phyloP scores from a whole-genome alignment of 768 basidiomycete species.

The Glaciozyma martinii region DNA sequence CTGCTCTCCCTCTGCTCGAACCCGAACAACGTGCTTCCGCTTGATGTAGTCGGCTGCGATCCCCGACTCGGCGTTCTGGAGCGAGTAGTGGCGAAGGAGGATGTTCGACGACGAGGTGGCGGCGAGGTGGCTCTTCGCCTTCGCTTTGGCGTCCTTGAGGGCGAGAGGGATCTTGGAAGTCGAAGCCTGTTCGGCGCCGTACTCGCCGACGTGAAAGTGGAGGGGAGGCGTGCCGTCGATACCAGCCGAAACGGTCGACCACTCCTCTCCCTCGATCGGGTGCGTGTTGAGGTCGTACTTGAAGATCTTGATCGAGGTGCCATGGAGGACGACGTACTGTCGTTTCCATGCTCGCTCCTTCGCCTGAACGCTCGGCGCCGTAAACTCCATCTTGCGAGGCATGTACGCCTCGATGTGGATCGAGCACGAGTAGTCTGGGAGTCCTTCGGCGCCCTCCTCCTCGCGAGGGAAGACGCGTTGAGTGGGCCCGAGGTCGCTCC shows the following conservation, averaged over 20 bases:
- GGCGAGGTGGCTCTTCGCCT: constrained; percentile 23
- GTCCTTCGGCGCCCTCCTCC: constrained; percentile 70
- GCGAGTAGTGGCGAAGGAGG: constrained; percentile 35
- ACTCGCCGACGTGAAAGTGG: constrained; percentile 31
- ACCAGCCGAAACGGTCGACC: constrained; percentile 8
- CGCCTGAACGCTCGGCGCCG: constrained; percentile 70
- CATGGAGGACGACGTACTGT: constrained; percentile 79
- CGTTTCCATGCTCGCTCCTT: constrained; percentile 86
- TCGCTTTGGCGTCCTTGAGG: constrained; percentile 21
- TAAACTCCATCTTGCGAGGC: constrained; percentile 90
- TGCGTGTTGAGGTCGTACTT: constrained; percentile 41
- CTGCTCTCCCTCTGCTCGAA: constrained; percentile 89
- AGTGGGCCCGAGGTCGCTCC: constrained; percentile 38
- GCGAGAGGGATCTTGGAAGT: constrained; percentile 14
- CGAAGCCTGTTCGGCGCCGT: constrained; percentile 6
- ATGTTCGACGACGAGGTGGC: constrained; percentile 21
- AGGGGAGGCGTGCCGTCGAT: constrained; percentile 20
- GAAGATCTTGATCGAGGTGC: constrained; percentile 70
- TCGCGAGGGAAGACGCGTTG: constrained; percentile 42
- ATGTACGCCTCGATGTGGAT: constrained; percentile 72
- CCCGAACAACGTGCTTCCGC: constrained; percentile 83
- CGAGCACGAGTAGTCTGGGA: constrained; percentile 73
- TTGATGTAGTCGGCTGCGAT: constrained; percentile 91
- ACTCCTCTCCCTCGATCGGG: constrained; percentile 27
- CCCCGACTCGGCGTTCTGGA: constrained; percentile 51